Percentiles rank a stretch among this genome's conserved stretches.
Conservation (phyloP, 495 filamentous ascomycete genomes). For the Massariosphaeria phaeospora region DNA sequence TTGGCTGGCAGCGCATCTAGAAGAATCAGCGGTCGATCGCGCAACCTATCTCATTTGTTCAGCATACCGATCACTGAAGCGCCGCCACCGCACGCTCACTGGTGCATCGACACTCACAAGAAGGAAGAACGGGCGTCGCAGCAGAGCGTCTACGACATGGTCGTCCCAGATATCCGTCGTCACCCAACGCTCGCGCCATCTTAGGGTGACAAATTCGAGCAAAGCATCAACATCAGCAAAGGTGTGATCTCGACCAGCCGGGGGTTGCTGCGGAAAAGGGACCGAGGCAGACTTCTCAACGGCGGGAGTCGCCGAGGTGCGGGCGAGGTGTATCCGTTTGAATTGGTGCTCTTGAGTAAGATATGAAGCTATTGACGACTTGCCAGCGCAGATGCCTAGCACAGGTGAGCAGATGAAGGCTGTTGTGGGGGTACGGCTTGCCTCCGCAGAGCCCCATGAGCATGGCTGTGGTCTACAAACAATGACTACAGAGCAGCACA, state of each 20-base stretch:
- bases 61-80: slow-evolving; percentile 55
- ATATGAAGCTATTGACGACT: slow-evolving; percentile 77
- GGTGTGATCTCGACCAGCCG: slow-evolving; percentile 32
- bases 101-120: slow-evolving; percentile 90
- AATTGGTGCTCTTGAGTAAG: slow-evolving; percentile 75
- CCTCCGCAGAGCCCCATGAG: slow-evolving; percentile 91
- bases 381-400: slow-evolving; percentile 83
- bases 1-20: slow-evolving; percentile 45
- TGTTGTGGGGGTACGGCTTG: slow-evolving; percentile 40
- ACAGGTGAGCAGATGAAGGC: background rate
- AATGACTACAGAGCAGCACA: background rate
- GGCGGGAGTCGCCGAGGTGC: slow-evolving; percentile 25
- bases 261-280: slow-evolving; percentile 21
- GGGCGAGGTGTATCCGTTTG: slow-evolving; percentile 49
- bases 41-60: background rate
- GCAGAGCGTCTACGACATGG: slow-evolving; percentile 61
- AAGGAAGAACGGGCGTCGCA: slow-evolving; percentile 83
- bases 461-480: slow-evolving; percentile 48
- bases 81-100: slow-evolving; percentile 71
- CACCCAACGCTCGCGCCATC: slow-evolving; percentile 78
- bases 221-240: slow-evolving; percentile 61
- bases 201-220: slow-evolving; percentile 76
- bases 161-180: slow-evolving; percentile 74
- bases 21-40: background rate
- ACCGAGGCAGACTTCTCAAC: slow-evolving; percentile 36